phyloP scores from a whole-genome alignment of 768 basidiomycete species.

The Leccinum sublutescens region DNA sequence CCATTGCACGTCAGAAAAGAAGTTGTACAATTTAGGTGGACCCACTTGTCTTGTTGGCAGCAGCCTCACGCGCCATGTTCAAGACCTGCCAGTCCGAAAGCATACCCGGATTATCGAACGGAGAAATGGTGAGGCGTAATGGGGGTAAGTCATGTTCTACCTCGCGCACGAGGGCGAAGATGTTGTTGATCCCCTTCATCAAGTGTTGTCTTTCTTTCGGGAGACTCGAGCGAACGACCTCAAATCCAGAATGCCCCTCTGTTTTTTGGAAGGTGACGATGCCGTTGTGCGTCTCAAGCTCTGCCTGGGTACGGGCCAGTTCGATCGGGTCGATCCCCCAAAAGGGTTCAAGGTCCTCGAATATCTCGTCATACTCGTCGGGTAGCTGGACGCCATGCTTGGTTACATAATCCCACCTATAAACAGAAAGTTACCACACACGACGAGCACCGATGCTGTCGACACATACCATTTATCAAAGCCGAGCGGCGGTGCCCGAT shows the following conservation, averaged over 20 bases:
- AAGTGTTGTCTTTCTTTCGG: slow-evolving; percentile 3
- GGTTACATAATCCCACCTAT: slow-evolving; percentile 5
- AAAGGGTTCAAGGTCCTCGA: slow-evolving; percentile 36
- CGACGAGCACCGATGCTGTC: neutral
- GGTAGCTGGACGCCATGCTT: slow-evolving; percentile 38
- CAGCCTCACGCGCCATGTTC: slow-evolving; percentile 25
- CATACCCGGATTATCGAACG: slow-evolving; percentile 30
- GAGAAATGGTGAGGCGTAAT: slow-evolving; percentile 31
- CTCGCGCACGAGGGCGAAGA: slow-evolving; percentile 27
- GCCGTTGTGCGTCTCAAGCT: slow-evolving; percentile 14
- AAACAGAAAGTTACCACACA: neutral
- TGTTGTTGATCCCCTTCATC: neutral
- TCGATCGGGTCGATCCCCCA: slow-evolving; percentile 36
- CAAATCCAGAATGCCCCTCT: slow-evolving; percentile 1
- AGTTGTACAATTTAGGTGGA: neutral
- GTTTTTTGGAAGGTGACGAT: slow-evolving; percentile 29
- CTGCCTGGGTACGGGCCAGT: slow-evolving; percentile 19
- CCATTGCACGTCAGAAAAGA: neutral
- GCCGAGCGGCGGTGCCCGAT: slow-evolving; percentile 37
- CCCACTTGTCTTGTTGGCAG: slow-evolving; percentile 29
- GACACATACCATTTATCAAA: slow-evolving; percentile 44
- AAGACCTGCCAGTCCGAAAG: slow-evolving; percentile 26
- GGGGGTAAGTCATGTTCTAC: slow-evolving; percentile 32
- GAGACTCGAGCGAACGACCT: slow-evolving; percentile 17
- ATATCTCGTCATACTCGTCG: slow-evolving; percentile 49